Evolutionary conservation across 2,329 filamentous ascomycete species (phyloP).

Genomic region (Onygena corvina): DNA sequence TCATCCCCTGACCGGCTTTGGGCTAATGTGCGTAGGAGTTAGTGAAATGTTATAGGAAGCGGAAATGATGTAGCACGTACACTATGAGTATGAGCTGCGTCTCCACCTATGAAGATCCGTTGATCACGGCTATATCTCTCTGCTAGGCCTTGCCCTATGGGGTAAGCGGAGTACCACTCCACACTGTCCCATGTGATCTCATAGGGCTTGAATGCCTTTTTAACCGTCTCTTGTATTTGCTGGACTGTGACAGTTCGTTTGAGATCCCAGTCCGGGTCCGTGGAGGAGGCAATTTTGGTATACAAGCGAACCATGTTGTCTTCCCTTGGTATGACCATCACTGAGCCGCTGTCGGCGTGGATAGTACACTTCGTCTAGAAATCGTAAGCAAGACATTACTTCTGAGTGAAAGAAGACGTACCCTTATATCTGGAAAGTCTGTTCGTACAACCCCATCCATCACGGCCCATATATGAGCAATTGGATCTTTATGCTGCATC

Average conservation of each 20-base stretch:
- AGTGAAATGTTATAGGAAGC: background rate
- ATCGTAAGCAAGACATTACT: conserved; percentile 37
- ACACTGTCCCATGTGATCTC: conserved; percentile 51
- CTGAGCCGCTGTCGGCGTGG: conserved; percentile 62
- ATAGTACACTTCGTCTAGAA: conserved; percentile 48
- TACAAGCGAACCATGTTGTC: conserved; percentile 41
- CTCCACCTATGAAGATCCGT: conserved; percentile 54
- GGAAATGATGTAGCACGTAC: conserved; percentile 18
- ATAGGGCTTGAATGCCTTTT: conserved; percentile 49
- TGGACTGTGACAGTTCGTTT: conserved; percentile 48
- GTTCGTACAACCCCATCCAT: conserved; percentile 63
- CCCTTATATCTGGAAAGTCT: conserved; percentile 67
- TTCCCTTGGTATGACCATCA: conserved; percentile 69
- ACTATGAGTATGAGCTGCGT: conserved; percentile 52
- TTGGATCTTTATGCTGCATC: conserved; percentile 56
- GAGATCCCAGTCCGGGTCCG: conserved; percentile 49
- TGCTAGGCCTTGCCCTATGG: conserved; percentile 54
- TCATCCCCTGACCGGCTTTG: conserved; percentile 55
- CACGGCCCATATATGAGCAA: conserved; percentile 64
- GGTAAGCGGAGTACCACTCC: conserved; percentile 56
- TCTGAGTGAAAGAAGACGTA: conserved; percentile 60
- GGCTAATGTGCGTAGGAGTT: conserved; percentile 27
- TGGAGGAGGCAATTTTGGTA: conserved; percentile 50
- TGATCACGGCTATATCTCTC: conserved; percentile 53
- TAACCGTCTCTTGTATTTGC: conserved; percentile 47